phyloP scores from a whole-genome alignment of 305 asterid genomes.

The Solanum hybrid region DNA sequence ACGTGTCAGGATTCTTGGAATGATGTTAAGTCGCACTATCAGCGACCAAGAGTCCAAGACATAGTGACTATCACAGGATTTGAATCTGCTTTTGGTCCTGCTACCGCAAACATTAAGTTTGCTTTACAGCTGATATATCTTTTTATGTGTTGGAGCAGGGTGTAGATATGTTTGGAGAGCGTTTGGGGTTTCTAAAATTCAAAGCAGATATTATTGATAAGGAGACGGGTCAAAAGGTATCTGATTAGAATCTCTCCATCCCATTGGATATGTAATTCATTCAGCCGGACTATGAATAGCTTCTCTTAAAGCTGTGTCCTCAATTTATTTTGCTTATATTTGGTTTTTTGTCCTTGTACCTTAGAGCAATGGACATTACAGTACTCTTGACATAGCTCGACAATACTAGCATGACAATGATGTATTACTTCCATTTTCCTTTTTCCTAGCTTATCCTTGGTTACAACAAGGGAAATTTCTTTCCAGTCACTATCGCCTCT shows the following conservation, averaged over 20 bases:
- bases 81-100: not conserved
- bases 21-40: not conserved
- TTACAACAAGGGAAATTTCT: not conserved
- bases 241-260: not conserved
- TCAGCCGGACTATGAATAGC: not conserved
- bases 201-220: constrained; percentile 73
- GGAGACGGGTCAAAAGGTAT: constrained; percentile 63
- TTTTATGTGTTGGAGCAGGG: constrained; percentile 7
- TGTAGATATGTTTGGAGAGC: constrained; percentile 90
- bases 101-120: not conserved
- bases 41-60: not conserved
- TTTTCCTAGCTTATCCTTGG: not conserved
- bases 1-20: not conserved
- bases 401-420: not conserved
- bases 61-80: not conserved
- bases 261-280: constrained; percentile 4
- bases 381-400: not conserved
- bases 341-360: not conserved
- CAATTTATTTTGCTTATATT: not conserved
- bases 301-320: not conserved
- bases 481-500: not conserved
- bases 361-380: not conserved
- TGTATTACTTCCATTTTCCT: not conserved
- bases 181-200: constrained; percentile 85
- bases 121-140: constrained; percentile 3